Base-by-base conservation (phyloP, 345 rosid genomes). In the Lenwebbia sp. region DNA sequence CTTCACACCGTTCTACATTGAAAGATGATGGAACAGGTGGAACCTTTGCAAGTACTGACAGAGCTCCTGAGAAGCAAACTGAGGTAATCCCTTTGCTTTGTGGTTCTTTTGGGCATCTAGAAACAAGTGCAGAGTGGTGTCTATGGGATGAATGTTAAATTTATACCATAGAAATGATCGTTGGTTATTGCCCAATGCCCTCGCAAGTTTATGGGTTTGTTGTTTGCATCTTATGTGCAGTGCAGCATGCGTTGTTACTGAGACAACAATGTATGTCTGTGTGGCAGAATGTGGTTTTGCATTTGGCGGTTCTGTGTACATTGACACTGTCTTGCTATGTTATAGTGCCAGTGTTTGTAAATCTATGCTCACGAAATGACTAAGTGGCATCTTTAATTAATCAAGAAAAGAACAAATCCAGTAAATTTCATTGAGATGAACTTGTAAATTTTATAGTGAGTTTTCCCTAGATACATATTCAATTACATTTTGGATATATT, bases 11-110 rank as follows among this genome's bases (percentile, higher is more conserved):
- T 85, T 88, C 92, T 78, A 57, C 88, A 47, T 84, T 84, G 74
- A 89, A 88, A 85, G 91, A 90, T 86, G 87, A 62, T 86, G 83
- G 89, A 70, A 54, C 65, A 87, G 88, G 87, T 87, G 89, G 87
- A 70, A 55, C 88, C 85, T 51, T 85, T 3, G 83, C 88, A 88
- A 85, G 87, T 84, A 86, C 83, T 28, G 93, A 88, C 84, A 86
- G 60, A 86, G 88, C 53, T 88, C 86, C 84, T 84, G 88, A 82
- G 49, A 88, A 84, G 83, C 84, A 87, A 65, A 76, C 60, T 37
- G 88, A 83, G 85, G 88, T 86, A 62, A 40, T 53, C n/a, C 82
- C 54, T 57, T 65, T 5, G 49, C 30, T 84, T 19, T 47, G n/a
- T 22, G 28, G 26, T 41, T 85, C 47, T 53, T 51, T 17, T 13